Evolutionary conservation across 1,284 basidiomycete genomes (phyloP).

Genomic region (Ganoderma lucidum): DNA sequence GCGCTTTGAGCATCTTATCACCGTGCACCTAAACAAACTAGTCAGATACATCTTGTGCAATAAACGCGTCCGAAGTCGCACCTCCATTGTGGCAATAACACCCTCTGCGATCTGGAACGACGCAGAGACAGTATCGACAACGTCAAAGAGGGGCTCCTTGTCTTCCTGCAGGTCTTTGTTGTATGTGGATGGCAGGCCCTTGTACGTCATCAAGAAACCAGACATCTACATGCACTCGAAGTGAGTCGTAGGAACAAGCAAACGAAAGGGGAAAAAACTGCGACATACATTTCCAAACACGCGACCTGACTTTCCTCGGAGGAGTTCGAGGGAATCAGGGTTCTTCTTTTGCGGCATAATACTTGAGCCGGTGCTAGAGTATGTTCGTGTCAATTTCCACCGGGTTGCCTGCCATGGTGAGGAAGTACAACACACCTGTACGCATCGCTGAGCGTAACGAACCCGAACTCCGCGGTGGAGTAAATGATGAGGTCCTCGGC

Average conservation of each 20-base stretch:
- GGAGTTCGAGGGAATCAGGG: slow-evolving; percentile 93
- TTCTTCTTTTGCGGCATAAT: slow-evolving; percentile 99
- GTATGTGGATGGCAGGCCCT: slow-evolving; percentile 97
- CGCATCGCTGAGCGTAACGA: slow-evolving; percentile 93
- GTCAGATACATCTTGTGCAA: slow-evolving; percentile 8
- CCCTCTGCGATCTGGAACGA: slow-evolving; percentile 95
- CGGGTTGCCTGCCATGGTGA: neutral
- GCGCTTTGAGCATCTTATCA: slow-evolving; percentile 88
- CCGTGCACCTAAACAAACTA: slow-evolving; percentile 72
- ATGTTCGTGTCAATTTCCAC: neutral
- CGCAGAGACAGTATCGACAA: slow-evolving; percentile 90
- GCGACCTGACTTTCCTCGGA: slow-evolving; percentile 95
- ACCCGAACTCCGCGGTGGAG: slow-evolving; percentile 96
- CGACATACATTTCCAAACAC: slow-evolving; percentile 88
- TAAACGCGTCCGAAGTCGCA: slow-evolving; percentile 46
- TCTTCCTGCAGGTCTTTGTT: slow-evolving; percentile 99
- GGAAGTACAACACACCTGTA: slow-evolving; percentile 71
- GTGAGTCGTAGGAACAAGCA: neutral
- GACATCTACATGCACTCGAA: slow-evolving; percentile 71
- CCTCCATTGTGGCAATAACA: slow-evolving; percentile 90
- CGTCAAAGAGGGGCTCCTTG: slow-evolving; percentile 97
- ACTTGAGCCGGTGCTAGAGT: slow-evolving; percentile 89
- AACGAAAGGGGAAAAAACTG: neutral
- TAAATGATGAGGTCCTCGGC: slow-evolving; percentile 98
- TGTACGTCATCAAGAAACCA: slow-evolving; percentile 98